Conservation (phyloP, 495 filamentous ascomycete genomes). For the Tuber melanosporum region DNA sequence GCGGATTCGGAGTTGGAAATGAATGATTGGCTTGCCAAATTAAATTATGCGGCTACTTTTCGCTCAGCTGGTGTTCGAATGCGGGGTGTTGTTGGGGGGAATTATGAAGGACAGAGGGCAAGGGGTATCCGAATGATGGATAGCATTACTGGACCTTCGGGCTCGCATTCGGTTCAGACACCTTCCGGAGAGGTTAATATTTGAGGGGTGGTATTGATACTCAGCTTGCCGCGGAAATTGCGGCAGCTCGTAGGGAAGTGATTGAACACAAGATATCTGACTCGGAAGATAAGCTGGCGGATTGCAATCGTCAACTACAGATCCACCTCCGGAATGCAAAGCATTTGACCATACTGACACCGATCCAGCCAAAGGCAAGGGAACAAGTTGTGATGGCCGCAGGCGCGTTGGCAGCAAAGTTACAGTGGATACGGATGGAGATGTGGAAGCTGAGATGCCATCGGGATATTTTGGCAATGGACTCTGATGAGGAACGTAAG, state of each 20-base stretch:
- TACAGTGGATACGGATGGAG: conserved; percentile 88
- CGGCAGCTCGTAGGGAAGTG: conserved; percentile 68
- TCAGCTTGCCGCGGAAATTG: conserved; percentile 75
- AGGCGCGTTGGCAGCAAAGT: conserved; percentile 74
- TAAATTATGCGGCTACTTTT: conserved; percentile 95
- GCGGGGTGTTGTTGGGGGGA: conserved; percentile 74
- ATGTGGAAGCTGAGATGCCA: conserved; percentile 91
- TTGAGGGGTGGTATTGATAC: conserved; percentile 63
- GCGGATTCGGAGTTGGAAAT: conserved; percentile 83
- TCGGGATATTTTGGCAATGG: conserved; percentile 74
- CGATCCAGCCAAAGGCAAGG: conserved; percentile 76
- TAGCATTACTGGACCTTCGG: conserved; percentile 48
- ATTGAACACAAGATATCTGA: conserved; percentile 78
- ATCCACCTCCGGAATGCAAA: conserved; percentile 81
- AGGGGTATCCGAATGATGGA: conserved; percentile 66
- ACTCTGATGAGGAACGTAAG: conserved; percentile 69
- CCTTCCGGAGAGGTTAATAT: conserved; percentile 64
- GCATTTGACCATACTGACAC: conserved; percentile 81
- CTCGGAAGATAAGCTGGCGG: conserved; percentile 69
- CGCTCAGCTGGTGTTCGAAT: conserved; percentile 85
- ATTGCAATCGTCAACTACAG: conserved; percentile 70
- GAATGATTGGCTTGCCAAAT: conserved; percentile 93
- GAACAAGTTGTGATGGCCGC: conserved; percentile 81
- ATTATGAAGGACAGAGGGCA: conserved; percentile 74
- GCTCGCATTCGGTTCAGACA: conserved; percentile 56